These are phyloP conservation scores for Gigaspora rosea DNA, from an alignment of 192 early-diverging fungal genomes.

Conservation along the genomic window DNA sequence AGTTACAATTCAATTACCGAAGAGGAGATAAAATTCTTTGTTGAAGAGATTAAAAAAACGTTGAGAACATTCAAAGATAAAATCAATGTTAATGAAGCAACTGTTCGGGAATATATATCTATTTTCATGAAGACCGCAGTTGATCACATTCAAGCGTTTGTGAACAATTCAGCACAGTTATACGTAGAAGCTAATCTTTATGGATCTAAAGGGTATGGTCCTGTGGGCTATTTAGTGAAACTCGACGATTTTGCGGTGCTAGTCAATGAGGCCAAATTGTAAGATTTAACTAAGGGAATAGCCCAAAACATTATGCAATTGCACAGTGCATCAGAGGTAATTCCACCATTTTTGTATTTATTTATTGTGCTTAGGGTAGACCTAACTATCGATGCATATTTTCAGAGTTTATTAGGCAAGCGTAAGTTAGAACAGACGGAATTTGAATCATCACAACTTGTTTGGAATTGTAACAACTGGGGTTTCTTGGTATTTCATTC, in stretches of 20 bases:
- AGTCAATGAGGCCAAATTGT: slow-evolving; percentile 18
- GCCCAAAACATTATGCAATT: slow-evolving; percentile 26
- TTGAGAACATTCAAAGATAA: slow-evolving; percentile 10
- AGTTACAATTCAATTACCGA: neutral
- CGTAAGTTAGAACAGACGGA: neutral
- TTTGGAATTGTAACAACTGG: slow-evolving; percentile 26
- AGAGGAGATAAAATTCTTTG: neutral
- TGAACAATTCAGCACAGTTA: slow-evolving; percentile 12
- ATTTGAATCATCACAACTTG: neutral
- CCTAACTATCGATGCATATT: too few relatives aligned
- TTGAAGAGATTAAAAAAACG: neutral
- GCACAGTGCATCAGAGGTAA: slow-evolving; percentile 19
- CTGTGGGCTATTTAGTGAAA: slow-evolving; percentile 26
- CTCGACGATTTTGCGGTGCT: slow-evolving; percentile 6
- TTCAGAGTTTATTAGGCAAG: too few relatives aligned
- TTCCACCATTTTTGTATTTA: too few relatives aligned
- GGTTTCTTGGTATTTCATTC: neutral
- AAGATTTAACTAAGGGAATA: slow-evolving; percentile 20
- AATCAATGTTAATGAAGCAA: slow-evolving; percentile 11
- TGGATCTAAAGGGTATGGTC: slow-evolving; percentile 25
- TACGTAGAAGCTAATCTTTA: slow-evolving; percentile 22
- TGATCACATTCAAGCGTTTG: neutral
- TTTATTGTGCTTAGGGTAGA: too few relatives aligned
- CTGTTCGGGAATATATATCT: slow-evolving; percentile 12
- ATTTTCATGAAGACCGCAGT: slow-evolving; percentile 23